phyloP scores from a whole-genome alignment of 2,329 filamentous ascomycete species.

The Gliomastix tumulicola region DNA sequence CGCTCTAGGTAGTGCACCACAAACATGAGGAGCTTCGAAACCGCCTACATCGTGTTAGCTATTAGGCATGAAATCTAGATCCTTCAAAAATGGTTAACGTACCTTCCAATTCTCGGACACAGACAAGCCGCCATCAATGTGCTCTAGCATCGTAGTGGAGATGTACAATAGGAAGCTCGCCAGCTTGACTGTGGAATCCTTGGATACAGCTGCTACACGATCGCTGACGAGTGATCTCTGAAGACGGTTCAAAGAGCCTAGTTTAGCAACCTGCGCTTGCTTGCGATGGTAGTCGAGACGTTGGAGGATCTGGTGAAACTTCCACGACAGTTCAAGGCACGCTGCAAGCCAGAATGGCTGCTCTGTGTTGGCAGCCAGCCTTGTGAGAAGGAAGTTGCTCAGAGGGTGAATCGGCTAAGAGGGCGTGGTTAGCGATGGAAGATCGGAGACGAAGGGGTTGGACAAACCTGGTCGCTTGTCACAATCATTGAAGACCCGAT shows the following conservation, averaged over 20 bases:
- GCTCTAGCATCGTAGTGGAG: slow-evolving; percentile 32
- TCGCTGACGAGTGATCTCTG: slow-evolving; percentile 52
- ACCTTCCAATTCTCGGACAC: slow-evolving; percentile 2
- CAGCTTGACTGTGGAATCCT: slow-evolving; percentile 52
- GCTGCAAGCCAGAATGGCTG: slow-evolving; percentile 40
- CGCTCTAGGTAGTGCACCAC: slow-evolving; percentile 48
- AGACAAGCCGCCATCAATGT: slow-evolving; percentile 22
- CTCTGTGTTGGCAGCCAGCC: slow-evolving; percentile 28
- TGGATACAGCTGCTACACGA: slow-evolving; percentile 47
- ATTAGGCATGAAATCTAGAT: too few relatives aligned
- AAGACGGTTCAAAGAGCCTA: slow-evolving; percentile 50
- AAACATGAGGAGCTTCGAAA: slow-evolving; percentile 19
- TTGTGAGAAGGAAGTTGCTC: slow-evolving; percentile 47
- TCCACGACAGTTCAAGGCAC: slow-evolving; percentile 43
- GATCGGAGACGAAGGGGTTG: too few relatives aligned
- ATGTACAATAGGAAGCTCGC: slow-evolving; percentile 41
- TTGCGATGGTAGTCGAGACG: slow-evolving; percentile 32
- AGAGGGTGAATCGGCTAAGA: slow-evolving; percentile 54
- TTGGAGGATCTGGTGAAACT: slow-evolving; percentile 32
- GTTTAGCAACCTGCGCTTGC: slow-evolving; percentile 35
- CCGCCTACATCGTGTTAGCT: too few relatives aligned
- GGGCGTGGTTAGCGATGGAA: too few relatives aligned
- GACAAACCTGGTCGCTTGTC: too few relatives aligned
- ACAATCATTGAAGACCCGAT: too few relatives aligned
- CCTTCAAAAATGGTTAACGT: too few relatives aligned